Evolutionary conservation across 495 filamentous ascomycete species (phyloP), one percentile per base, ranked within the genome.

Genomic region (Aspergillus affinis): DNA sequence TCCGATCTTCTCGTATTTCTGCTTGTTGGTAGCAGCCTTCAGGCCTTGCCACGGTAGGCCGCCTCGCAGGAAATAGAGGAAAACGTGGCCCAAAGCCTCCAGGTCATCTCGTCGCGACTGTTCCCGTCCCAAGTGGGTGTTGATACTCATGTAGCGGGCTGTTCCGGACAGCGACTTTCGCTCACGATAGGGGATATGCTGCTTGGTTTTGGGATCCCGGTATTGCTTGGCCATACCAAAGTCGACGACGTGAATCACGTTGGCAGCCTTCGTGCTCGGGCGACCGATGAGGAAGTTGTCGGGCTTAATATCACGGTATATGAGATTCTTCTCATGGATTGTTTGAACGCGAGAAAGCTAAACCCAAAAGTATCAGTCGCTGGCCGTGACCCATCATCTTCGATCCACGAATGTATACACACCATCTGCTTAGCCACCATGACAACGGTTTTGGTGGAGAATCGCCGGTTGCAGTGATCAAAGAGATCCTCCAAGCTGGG

Each of bases 351-450:
- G 86, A 44, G 95, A 99, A 46, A 99, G 83, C 92, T 93, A 69
- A 12, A 51, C 51, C 48, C 54, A 27, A 53, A 54, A n/a, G 54
- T 45, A 63, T 19, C 48, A 51, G 15, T 29, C 7, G 7, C 17
- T 15, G 9, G 27, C 36, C 7, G 8, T 3, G 4, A 2, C 18
- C 4, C 10, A 32, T 32, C 30, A 32, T 12, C 30, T 12, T 12
- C 7, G 30, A 32, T 10, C 47, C 46, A 18, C 9, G 19, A 13
- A 20, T 51, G 44, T 27, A 47, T n/a, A 81, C 84, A 20, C 72
- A 96, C 92, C 94, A 99, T 99, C 71, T 99, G 94, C 78, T 99
- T 99, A 23, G 94, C 94, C 32, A 99, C 93, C 94, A 99, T 98
- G 17, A 97, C 93, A 5, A 97, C 93, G 0, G 94, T 99, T 84